phyloP scores from a whole-genome alignment of 2,329 filamentous ascomycete genomes.

The Remersonia thermophila region DNA sequence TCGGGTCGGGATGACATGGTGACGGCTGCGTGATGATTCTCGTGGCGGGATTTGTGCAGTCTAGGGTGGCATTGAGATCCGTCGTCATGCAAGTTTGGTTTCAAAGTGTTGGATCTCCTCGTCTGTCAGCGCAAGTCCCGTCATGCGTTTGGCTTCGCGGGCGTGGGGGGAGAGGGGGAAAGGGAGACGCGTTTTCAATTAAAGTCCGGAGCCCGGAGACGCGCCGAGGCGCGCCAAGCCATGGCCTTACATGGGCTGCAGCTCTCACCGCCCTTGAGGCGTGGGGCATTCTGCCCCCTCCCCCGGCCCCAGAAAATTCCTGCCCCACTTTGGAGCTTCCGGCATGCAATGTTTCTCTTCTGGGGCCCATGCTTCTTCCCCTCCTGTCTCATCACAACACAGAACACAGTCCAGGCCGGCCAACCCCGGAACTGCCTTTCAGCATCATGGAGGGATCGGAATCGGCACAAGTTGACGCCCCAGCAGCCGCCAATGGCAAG shows the following conservation, averaged over 20 bases:
- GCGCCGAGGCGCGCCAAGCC: slow-evolving; percentile 6
- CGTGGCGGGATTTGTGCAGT: neutral
- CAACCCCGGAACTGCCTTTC: too few species aligned
- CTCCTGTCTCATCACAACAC: too few species aligned
- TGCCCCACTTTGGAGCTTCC: neutral
- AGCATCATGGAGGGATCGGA: too few species aligned
- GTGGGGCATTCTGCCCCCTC: slow-evolving; percentile 6
- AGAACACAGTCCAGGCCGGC: too few species aligned
- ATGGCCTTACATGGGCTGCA: too few species aligned
- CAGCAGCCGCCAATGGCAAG: slow-evolving; percentile 11
- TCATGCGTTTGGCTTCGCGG: too few species aligned
- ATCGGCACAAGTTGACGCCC: too few species aligned
- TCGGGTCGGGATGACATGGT: slow-evolving; percentile 62
- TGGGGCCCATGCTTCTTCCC: too few species aligned
- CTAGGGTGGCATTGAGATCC: slow-evolving; percentile 3
- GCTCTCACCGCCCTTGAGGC: slow-evolving; percentile 2
- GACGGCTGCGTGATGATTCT: slow-evolving; percentile 2
- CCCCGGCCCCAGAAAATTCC: slow-evolving; percentile 1
- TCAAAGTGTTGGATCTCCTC: too few species aligned
- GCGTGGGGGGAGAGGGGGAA: neutral
- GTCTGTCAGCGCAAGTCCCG: too few species aligned
- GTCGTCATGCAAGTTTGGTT: too few species aligned
- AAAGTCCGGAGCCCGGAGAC: slow-evolving; percentile 4
- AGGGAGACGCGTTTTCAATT: slow-evolving; percentile 12
- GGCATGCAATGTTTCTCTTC: neutral